These are phyloP conservation scores for Teunomyces tritomae DNA, from an alignment of 805 yeast species.

Conservation along the genomic window DNA sequence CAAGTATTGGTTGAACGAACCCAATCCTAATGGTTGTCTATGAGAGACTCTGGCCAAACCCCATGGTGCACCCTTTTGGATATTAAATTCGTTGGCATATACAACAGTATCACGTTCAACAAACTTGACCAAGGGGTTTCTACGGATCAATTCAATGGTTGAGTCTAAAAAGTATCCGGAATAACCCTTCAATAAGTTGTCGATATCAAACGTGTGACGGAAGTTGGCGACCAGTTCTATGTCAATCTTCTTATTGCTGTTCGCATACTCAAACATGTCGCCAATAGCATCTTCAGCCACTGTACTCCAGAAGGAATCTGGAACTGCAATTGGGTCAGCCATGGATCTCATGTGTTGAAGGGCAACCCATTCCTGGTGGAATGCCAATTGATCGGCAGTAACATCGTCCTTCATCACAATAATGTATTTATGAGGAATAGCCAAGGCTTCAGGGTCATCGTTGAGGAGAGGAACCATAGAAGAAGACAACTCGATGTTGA, in stretches of 20 bases:
- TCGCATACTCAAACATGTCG: conserved; percentile 23
- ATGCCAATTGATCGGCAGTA: conserved; percentile 48
- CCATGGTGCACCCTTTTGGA: conserved; percentile 90
- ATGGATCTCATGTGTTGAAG: conserved; percentile 48
- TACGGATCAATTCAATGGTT: conserved; percentile 70
- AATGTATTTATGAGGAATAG: conserved; percentile 76
- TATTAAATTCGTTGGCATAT: conserved; percentile 56
- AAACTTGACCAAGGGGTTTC: conserved; percentile 59
- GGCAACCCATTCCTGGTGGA: conserved; percentile 69
- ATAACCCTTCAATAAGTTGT: conserved; percentile 66
- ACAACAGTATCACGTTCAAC: conserved; percentile 79
- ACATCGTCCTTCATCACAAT: conserved; percentile 74
- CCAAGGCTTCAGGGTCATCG: conserved; percentile 36
- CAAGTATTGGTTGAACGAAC: conserved; percentile 57
- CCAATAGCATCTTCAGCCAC: conserved; percentile 20
- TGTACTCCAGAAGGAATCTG: conserved; percentile 34
- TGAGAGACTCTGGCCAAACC: conserved; percentile 90
- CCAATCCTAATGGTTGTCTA: conserved; percentile 64
- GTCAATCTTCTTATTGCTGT: too few species aligned
- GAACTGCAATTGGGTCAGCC: conserved; percentile 29
- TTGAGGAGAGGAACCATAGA: conserved; percentile 34
- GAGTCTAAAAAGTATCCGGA: conserved; percentile 78
- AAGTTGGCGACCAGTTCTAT: not conserved
- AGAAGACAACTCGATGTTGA: conserved; percentile 14
- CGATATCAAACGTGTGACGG: conserved; percentile 50